Evolutionary conservation across 345 rosid genomes (phyloP).

Genomic region (Pelargonium nanum): DNA sequence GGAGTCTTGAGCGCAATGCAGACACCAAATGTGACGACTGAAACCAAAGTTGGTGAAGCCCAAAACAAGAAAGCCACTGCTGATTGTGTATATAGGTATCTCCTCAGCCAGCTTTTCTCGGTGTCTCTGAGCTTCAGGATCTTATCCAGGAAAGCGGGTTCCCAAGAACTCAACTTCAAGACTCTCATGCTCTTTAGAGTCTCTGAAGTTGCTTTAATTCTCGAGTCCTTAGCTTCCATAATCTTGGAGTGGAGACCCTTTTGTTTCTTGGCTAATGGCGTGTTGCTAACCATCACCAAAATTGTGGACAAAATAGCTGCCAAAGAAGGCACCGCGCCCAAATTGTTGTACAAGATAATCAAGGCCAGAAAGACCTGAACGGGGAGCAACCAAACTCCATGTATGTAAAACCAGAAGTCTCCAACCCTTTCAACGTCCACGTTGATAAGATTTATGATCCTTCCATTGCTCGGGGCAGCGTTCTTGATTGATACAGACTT

Average conservation of each 20-base stretch:
- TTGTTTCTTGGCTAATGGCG: slow-evolving; percentile 49
- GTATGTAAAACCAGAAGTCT: slow-evolving; percentile 49
- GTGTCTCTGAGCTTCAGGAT: slow-evolving; percentile 41
- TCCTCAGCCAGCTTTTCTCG: slow-evolving; percentile 35
- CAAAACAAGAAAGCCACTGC: slow-evolving; percentile 47
- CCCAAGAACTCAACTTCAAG: slow-evolving; percentile 43
- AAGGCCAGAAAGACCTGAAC: slow-evolving; percentile 52
- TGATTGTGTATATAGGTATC: slow-evolving; percentile 39
- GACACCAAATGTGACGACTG: slow-evolving; percentile 42
- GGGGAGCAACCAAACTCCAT: slow-evolving; percentile 61
- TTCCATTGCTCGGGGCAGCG: slow-evolving; percentile 33
- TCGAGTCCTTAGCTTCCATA: slow-evolving; percentile 43
- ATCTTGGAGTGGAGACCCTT: slow-evolving; percentile 41
- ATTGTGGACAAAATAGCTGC: slow-evolving; percentile 45
- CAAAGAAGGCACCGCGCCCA: slow-evolving; percentile 47
- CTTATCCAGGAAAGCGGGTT: slow-evolving; percentile 29
- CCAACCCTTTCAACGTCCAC: slow-evolving; percentile 60
- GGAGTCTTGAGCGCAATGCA: slow-evolving; percentile 31
- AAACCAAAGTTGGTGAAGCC: slow-evolving; percentile 53
- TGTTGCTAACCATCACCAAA: slow-evolving; percentile 52
- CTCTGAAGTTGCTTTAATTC: slow-evolving; percentile 45
- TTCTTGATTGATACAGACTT: slow-evolving; percentile 38
- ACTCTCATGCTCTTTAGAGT: slow-evolving; percentile 48
- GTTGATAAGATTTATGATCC: slow-evolving; percentile 42
- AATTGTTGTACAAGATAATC: slow-evolving; percentile 33